Base-by-base conservation (phyloP, 208 protist species). In the Strigomonas culicis region DNA sequence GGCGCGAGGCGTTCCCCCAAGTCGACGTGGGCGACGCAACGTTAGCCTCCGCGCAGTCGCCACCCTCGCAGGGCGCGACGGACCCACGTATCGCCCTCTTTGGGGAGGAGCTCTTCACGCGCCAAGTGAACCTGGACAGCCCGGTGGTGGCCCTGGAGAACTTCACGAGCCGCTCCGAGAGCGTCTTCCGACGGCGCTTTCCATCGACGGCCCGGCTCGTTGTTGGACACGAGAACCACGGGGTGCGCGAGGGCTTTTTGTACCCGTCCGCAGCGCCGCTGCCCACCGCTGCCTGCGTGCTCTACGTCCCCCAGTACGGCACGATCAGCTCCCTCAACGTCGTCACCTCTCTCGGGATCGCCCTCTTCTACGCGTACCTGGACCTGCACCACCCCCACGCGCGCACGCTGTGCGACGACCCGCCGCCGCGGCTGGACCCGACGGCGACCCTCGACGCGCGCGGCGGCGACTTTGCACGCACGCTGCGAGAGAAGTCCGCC, bases 321-420 rank as follows among this genome's bases (percentile, higher is more conserved):
- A 94, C 88, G 13, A 96, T 90, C 39, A 94, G 86, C 66, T 96
- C 91, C 2, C 74, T 96, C 34, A 96, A 96, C 60, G 88, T 93
- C 0, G 91, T 94, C 41, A 90, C 88, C 10, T 89, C 86, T 0
- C 67, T 93, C n/a, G 91, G 88, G 8, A 90, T 96, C 51, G 82
- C 78, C 0, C 68, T 94, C 2, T 95, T 95, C 62, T 92, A 92
- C 72, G 79, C 77, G 39, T 78, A 75, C 46, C 36, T 95, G 13
- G 90, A 95, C 50, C 32, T 17, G 2, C 51, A 76, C 39, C 89
- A 58, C 49, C 90, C 90, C 21, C 11, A 28, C 7, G 62, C 80
- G 10, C 78, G 90, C 3, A 66, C 39, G 6, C 36, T 91, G 8
- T 47, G 64, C 39, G 0, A 4, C 21, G 24, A n/a, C 28, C 17